Conservation (phyloP, 1,284 basidiomycete species). For the Papiliotrema fonsecae region DNA sequence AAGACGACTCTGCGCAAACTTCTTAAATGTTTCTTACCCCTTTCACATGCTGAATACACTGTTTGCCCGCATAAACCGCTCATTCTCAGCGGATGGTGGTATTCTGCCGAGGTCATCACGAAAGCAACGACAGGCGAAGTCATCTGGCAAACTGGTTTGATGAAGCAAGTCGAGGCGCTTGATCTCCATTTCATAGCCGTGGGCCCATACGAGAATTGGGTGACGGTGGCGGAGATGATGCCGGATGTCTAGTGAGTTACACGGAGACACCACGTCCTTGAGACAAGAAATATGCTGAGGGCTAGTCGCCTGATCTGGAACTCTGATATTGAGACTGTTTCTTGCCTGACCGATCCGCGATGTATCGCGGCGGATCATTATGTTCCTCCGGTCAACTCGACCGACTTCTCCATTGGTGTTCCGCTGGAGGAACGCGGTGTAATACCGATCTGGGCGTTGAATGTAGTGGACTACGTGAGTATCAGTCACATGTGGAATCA, state of each 20-base stretch:
- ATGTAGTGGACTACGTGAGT: conserved; percentile 39
- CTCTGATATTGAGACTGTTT: conserved; percentile 21
- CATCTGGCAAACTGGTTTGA: conserved; percentile 29
- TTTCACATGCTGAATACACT: conserved; percentile 11
- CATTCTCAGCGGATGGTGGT: conserved; percentile 35
- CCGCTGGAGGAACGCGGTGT: conserved; percentile 30
- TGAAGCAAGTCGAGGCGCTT: conserved; percentile 6
- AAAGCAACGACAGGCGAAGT: conserved; percentile 26
- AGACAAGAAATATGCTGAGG: not conserved
- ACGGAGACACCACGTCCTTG: not conserved
- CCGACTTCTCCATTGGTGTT: conserved; percentile 22
- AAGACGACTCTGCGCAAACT: conserved; percentile 18
- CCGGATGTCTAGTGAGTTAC: conserved; percentile 33
- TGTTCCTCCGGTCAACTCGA: conserved; percentile 16
- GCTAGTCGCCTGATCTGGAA: conserved; percentile 29
- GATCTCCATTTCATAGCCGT: conserved; percentile 19
- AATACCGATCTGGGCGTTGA: conserved; percentile 39
- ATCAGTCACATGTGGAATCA: not conserved
- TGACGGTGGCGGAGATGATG: conserved; percentile 32
- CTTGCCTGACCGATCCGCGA: conserved; percentile 40
- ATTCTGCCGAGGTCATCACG: conserved; percentile 16
- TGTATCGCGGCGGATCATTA: conserved; percentile 39
- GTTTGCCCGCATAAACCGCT: conserved; percentile 31
- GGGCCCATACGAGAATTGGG: conserved; percentile 30
- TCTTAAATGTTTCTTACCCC: conserved; percentile 27